Evolutionary conservation across 1,284 basidiomycete genomes (phyloP).

Genomic region (Ustilago crameri): DNA sequence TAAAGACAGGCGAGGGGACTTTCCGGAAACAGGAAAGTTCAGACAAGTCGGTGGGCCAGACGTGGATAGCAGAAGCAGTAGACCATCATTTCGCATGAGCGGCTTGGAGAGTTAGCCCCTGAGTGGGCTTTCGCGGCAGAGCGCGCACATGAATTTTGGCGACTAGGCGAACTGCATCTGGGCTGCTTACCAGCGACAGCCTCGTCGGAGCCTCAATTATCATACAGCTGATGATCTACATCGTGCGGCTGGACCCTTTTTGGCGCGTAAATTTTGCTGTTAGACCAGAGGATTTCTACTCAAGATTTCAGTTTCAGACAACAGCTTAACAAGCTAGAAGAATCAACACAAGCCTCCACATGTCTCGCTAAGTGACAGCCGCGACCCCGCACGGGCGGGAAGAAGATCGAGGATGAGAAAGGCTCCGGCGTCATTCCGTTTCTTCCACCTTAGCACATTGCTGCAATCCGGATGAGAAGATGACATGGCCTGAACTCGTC

Average conservation of each 20-base stretch:
- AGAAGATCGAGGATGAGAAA: constrained; percentile 32
- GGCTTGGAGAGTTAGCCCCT: constrained; percentile 1
- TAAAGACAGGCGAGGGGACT: no score
- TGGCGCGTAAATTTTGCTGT: background rate
- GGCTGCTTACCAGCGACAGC: background rate
- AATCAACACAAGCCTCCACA: constrained; percentile 8
- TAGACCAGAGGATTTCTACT: no score
- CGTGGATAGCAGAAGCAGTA: constrained; percentile 1
- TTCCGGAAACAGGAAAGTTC: no score
- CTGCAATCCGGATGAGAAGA: no score
- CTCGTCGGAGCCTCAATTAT: background rate
- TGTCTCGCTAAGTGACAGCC: no score
- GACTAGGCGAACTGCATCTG: no score
- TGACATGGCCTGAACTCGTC: no score
- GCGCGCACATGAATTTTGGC: no score
- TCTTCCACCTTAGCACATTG: background rate
- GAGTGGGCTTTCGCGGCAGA: no score
- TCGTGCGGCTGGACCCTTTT: background rate
- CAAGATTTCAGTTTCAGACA: background rate
- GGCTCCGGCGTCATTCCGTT: constrained; percentile 32
- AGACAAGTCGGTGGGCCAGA: no score
- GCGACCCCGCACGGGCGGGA: constrained; percentile 5
- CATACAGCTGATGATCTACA: background rate
- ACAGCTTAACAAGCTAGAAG: no score
- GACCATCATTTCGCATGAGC: constrained; percentile 1